phyloP scores from a whole-genome alignment of 257 asterid genomes.

The Capsicum pubescens region DNA sequence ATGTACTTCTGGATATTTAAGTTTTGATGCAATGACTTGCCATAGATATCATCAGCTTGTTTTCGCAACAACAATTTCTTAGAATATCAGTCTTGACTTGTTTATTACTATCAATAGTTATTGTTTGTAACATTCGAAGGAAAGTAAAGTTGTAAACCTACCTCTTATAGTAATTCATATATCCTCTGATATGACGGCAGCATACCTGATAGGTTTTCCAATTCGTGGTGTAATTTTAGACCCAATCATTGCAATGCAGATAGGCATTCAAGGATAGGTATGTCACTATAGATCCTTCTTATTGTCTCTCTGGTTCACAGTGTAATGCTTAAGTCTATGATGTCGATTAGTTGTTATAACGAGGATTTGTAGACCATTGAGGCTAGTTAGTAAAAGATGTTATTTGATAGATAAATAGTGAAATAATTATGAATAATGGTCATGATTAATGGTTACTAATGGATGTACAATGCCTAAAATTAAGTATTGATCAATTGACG shows the following conservation, averaged over 20 bases:
- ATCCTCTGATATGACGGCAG: constrained; percentile 50
- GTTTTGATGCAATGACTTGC: not conserved
- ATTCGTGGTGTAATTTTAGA: constrained; percentile 90
- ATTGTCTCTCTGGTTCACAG: too few relatives aligned
- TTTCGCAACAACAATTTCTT: not conserved
- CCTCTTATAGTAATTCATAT: not conserved
- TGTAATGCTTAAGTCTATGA: too few relatives aligned
- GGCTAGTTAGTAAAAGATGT: too few relatives aligned
- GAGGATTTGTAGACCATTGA: too few relatives aligned
- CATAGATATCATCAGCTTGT: not conserved
- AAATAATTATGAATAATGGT: too few relatives aligned
- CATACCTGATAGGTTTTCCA: constrained; percentile 95
- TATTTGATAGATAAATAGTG: too few relatives aligned
- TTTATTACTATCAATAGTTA: not conserved
- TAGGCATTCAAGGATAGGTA: constrained; percentile 63
- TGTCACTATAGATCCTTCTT: too few relatives aligned
- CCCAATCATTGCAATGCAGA: constrained; percentile 85
- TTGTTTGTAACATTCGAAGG: not conserved
- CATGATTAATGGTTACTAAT: too few relatives aligned
- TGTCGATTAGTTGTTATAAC: too few relatives aligned
- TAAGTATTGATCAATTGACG: too few relatives aligned
- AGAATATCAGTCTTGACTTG: not conserved
- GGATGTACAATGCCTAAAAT: too few relatives aligned
- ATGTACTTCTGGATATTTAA: not conserved
- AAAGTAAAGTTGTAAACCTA: not conserved